Conservation (phyloP, 2,329 filamentous ascomycete genomes). For the Harringtonia lauricola region DNA sequence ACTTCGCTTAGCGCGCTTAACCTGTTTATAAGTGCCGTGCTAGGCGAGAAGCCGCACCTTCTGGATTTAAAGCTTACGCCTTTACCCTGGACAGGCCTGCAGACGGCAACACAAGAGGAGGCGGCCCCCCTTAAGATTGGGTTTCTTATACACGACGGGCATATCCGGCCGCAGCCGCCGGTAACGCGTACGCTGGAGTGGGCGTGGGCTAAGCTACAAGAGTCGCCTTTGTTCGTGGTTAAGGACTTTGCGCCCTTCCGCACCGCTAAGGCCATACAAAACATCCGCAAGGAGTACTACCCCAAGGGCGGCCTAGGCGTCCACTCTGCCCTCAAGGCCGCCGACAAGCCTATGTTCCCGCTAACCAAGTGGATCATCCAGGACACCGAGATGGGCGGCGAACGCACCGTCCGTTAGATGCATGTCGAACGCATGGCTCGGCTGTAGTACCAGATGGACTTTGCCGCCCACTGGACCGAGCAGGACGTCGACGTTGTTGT, state of each 20-base stretch:
- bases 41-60: constrained; percentile 51
- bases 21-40: constrained; percentile 38
- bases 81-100: constrained; percentile 36
- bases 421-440: too few species aligned
- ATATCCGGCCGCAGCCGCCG: constrained; percentile 34
- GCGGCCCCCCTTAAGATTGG: constrained; percentile 2
- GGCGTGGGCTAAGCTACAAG: constrained; percentile 28
- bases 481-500: constrained; percentile 27
- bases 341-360: constrained; percentile 29
- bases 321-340: constrained; percentile 20
- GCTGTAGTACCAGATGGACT: constrained; percentile 18
- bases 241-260: constrained; percentile 24
- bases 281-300: constrained; percentile 31
- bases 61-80: constrained; percentile 54
- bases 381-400: constrained; percentile 17
- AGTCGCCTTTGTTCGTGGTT: constrained; percentile 17
- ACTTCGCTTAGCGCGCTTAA: constrained; percentile 42
- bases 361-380: constrained; percentile 29
- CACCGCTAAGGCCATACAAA: constrained; percentile 16
- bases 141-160: constrained; percentile 15
- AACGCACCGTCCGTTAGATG: constrained; percentile 14
- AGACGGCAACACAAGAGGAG: too few species aligned
- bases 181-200: constrained; percentile 43
- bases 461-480: constrained; percentile 22
- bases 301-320: constrained; percentile 27